Evolutionary conservation across 148 eudicot species (phyloP).

Genomic region (Arctostaphylos glauca): DNA sequence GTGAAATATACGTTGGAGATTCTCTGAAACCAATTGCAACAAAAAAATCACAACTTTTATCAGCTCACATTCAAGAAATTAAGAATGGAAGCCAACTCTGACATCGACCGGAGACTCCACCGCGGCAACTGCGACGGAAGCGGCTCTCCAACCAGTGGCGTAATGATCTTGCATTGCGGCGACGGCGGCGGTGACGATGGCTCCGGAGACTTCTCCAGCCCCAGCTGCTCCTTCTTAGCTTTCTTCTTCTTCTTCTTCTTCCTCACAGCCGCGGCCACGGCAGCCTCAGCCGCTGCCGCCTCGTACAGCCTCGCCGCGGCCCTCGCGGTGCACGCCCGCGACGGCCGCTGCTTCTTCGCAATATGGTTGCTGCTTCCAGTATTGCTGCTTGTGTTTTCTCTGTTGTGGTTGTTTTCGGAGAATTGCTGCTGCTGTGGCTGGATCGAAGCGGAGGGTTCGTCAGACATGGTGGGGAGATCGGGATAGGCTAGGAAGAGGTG

Average conservation of each 20-base stretch:
- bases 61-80: constrained; percentile 75
- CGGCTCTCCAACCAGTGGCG: constrained; percentile 61
- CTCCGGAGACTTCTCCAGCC: constrained; percentile 32
- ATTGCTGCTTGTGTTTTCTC: constrained; percentile 20
- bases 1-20: too few species aligned
- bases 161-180: constrained; percentile 61
- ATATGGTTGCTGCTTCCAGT: constrained; percentile 1
- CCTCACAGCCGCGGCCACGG: constrained; percentile 30
- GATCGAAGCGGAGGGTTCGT: constrained; percentile 52
- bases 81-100: constrained; percentile 81
- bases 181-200: constrained; percentile 18
- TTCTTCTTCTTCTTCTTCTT: constrained; percentile 34
- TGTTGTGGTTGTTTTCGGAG: constrained; percentile 21
- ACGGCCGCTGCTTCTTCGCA: constrained; percentile 74
- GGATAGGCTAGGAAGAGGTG: constrained; percentile 12
- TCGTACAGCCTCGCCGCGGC: constrained; percentile 60
- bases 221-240: constrained; percentile 36
- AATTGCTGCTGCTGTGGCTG: constrained; percentile 19
- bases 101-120: constrained; percentile 84
- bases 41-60: neutral
- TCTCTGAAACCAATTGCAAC: neutral
- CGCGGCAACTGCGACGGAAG: constrained; percentile 59
- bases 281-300: constrained; percentile 57
- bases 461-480: constrained; percentile 49
- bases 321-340: constrained; percentile 77